Percentiles rank a stretch among this genome's conserved stretches.
Conservation (phyloP, 495 filamentous ascomycete genomes). For the Pseudomonodictys pantanalensis region DNA sequence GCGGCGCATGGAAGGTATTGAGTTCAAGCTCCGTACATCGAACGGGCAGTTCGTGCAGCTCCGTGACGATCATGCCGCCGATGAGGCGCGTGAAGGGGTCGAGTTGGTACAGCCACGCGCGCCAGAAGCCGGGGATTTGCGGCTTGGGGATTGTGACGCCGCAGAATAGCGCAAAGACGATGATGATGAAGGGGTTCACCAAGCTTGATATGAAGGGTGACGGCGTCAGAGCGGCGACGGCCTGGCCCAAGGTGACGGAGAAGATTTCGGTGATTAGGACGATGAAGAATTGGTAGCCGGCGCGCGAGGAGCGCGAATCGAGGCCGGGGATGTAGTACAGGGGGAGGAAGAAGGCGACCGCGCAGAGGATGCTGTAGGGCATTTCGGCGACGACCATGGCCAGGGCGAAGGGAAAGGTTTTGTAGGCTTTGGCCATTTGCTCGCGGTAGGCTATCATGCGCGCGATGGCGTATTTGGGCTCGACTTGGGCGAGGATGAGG, state of each 20-base stretch:
- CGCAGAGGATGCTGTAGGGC: conserved; percentile 72
- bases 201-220: conserved; percentile 67
- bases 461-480: conserved; percentile 73
- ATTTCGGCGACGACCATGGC: conserved; percentile 72
- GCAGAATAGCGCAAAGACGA: conserved; percentile 79
- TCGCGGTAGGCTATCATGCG: conserved; percentile 77
- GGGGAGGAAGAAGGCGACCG: conserved; percentile 69
- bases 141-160: conserved; percentile 75
- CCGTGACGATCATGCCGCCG: conserved; percentile 72
- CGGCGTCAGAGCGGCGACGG: conserved; percentile 66
- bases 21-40: conserved; percentile 55
- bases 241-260: conserved; percentile 68
- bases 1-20: conserved; percentile 60
- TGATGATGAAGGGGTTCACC: conserved; percentile 73
- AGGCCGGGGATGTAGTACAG: conserved; percentile 66
- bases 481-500: conserved; percentile 72
- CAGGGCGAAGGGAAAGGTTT: conserved; percentile 65
- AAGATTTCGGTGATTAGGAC: conserved; percentile 74
- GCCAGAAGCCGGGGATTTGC: conserved; percentile 75
- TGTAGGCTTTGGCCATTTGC: conserved; percentile 73
- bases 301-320: conserved; percentile 52
- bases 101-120: conserved; percentile 75
- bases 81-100: conserved; percentile 84
- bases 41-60: conserved; percentile 64
- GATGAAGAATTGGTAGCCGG: conserved; percentile 82